Evolutionary conservation across 768 basidiomycete species (phyloP).

Genomic region (Naganishia randhawae): DNA sequence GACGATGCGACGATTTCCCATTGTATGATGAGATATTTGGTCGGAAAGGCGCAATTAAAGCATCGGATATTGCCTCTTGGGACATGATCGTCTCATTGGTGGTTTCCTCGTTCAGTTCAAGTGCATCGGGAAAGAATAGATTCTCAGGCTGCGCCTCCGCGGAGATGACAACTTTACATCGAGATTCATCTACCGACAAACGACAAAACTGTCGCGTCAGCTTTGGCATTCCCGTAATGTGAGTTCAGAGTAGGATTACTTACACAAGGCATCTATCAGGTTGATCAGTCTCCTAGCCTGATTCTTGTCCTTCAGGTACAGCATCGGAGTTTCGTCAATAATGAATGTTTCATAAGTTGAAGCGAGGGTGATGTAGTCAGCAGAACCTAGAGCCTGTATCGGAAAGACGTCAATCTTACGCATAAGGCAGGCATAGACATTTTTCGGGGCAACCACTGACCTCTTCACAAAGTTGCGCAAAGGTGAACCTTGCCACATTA

Average conservation of each 20-base stretch:
- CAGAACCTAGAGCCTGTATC: constrained; percentile 56
- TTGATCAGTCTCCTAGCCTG: constrained; percentile 63
- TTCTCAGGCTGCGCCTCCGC: constrained; percentile 48
- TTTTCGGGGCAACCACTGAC: background rate
- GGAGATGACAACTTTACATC: constrained; percentile 44
- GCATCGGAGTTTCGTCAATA: constrained; percentile 57
- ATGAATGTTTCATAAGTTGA: constrained; percentile 57
- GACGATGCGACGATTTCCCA: constrained; percentile 21
- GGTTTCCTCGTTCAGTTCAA: constrained; percentile 39
- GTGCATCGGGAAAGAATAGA: constrained; percentile 61
- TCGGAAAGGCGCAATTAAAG: constrained; percentile 54
- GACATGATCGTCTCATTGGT: constrained; percentile 46
- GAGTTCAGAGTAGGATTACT: constrained; percentile 38
- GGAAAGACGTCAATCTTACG: constrained; percentile 27
- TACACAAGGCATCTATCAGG: constrained; percentile 61
- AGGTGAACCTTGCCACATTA: constrained; percentile 55
- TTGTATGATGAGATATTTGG: constrained; percentile 62
- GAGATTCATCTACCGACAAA: constrained; percentile 38
- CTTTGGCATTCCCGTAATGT: background rate
- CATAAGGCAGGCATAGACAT: background rate
- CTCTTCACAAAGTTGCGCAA: constrained; percentile 64
- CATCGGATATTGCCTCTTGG: constrained; percentile 58
- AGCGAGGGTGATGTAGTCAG: constrained; percentile 61
- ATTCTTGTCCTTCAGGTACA: constrained; percentile 58
- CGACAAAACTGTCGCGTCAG: background rate